These are phyloP conservation scores for Kazachstania viticola DNA, from an alignment of 805 yeast species.

Conservation along the genomic window DNA sequence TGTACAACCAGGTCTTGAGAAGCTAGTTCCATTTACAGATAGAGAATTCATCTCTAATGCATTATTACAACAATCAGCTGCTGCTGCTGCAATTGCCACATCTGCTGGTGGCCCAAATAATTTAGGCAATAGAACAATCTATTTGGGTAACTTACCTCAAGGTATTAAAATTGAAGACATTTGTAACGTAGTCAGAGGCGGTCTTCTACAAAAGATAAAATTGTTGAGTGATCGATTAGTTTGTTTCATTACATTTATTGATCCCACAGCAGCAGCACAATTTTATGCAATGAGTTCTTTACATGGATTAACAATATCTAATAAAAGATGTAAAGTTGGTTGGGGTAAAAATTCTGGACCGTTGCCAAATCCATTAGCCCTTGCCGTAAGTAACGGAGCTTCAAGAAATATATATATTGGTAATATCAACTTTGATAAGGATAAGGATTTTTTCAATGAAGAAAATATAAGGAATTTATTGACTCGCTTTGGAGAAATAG, in stretches of 20 bases:
- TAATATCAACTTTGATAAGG: conserved; percentile 34
- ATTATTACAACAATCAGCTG: conserved; percentile 85
- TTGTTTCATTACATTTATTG: conserved; percentile 90
- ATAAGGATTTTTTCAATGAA: conserved; percentile 33
- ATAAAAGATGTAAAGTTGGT: conserved; percentile 80
- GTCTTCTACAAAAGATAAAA: conserved; percentile 74
- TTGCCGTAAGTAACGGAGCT: conserved; percentile 90
- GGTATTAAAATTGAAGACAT: conserved; percentile 85
- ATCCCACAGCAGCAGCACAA: conserved; percentile 95
- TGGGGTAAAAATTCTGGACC: conserved; percentile 98
- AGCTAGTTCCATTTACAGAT: conserved; percentile 59
- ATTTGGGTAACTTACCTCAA: conserved; percentile 80
- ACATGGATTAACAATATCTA: conserved; percentile 79
- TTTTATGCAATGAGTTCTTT: conserved; percentile 89
- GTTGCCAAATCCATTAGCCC: conserved; percentile 69
- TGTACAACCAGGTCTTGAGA: conserved; percentile 73
- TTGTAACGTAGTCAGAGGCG: conserved; percentile 94
- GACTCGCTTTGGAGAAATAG: conserved; percentile 81
- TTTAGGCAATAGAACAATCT: conserved; percentile 87
- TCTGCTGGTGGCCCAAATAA: conserved; percentile 89
- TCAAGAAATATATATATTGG: conserved; percentile 90
- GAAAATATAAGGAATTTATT: conserved; percentile 61
- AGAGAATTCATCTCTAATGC: conserved; percentile 52
- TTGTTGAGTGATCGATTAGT: conserved; percentile 77
- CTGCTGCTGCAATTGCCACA: conserved; percentile 95